A percentile compares a stretch with the other conserved stretches of the same genome.
Conservation (phyloP, 257 asterid genomes). For the Nemophila menziesii region DNA sequence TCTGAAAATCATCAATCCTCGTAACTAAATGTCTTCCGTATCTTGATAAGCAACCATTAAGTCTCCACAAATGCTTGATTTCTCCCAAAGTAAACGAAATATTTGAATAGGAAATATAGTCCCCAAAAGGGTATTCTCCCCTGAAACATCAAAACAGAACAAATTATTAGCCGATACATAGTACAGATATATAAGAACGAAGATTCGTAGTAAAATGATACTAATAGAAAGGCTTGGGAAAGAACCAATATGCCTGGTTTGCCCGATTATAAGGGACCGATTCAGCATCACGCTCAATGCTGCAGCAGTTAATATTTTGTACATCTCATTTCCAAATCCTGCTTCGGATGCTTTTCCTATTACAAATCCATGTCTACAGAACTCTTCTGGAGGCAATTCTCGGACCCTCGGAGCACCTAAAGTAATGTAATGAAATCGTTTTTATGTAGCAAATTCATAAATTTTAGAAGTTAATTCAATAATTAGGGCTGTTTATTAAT, state of each 20-base stretch:
- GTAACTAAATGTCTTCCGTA: slow-evolving; percentile 66
- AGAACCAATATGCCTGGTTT: slow-evolving; percentile 99
- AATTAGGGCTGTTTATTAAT: no score
- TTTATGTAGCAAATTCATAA: not conserved
- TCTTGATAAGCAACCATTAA: slow-evolving; percentile 58
- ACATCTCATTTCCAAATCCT: slow-evolving; percentile 91
- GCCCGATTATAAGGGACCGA: slow-evolving; percentile 95
- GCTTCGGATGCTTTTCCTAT: slow-evolving; percentile 96
- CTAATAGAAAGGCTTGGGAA: slow-evolving; percentile 72
- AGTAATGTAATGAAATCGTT: slow-evolving; percentile 5
- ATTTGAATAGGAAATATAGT: slow-evolving; percentile 72
- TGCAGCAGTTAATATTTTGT: slow-evolving; percentile 88
- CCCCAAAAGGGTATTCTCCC: slow-evolving; percentile 76
- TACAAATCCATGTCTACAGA: slow-evolving; percentile 88
- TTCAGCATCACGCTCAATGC: slow-evolving; percentile 94
- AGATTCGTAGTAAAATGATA: slow-evolving; percentile 14
- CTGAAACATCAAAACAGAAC: slow-evolving; percentile 31
- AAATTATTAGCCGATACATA: not conserved
- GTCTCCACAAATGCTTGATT: slow-evolving; percentile 93
- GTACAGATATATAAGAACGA: slow-evolving; percentile 6
- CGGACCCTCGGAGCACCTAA: slow-evolving; percentile 77
- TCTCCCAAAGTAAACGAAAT: slow-evolving; percentile 64
- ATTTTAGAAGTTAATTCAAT: no score
- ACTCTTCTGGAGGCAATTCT: slow-evolving; percentile 53
- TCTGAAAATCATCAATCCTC: slow-evolving; percentile 93